Conservation (phyloP, 352 stramenopile species). For the Phytophthora citrophthora region DNA sequence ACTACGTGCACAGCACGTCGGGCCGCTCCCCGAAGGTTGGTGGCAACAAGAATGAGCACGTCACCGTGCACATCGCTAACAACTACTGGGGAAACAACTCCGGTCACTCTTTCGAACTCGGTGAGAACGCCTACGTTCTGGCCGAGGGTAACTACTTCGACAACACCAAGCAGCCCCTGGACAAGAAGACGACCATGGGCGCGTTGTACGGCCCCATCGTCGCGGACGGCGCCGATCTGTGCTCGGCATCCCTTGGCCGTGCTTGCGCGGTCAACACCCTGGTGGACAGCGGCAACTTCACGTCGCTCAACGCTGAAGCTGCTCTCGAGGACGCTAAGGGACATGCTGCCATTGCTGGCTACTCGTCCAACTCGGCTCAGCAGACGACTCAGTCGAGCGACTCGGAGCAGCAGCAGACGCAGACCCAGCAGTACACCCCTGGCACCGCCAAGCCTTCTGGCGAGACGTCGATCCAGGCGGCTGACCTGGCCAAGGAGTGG, state of each 20-base stretch:
- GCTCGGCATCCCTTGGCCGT: conserved; percentile 24
- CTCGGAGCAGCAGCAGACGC: conserved; percentile 18
- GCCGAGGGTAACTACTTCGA: conserved; percentile 53
- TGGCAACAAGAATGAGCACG: conserved; percentile 24
- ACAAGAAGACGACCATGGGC: conserved; percentile 15
- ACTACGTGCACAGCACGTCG: conserved; percentile 53
- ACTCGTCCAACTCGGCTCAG: conserved; percentile 8
- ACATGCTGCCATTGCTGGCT: conserved; percentile 9
- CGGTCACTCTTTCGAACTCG: conserved; percentile 45
- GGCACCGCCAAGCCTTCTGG: conserved; percentile 17
- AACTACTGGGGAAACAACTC: conserved; percentile 55
- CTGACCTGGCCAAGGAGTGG: conserved; percentile 23
- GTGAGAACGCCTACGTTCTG: conserved; percentile 35
- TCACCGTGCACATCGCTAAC: conserved; percentile 40
- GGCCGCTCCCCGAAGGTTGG: conserved; percentile 40
- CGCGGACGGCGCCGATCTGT: conserved; percentile 8
- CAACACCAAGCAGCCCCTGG: conserved; percentile 27
- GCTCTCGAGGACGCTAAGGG: conserved; percentile 21
- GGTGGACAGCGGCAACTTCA: conserved; percentile 34
- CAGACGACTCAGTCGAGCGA: conserved; percentile 4
- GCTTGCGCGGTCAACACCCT: conserved; percentile 33
- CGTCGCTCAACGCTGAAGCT: conserved; percentile 13
- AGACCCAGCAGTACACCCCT: conserved; percentile 24
- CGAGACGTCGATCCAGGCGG: conserved; percentile 10
- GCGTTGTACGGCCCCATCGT: conserved; percentile 15